A percentile compares a stretch with the other conserved stretches of the same genome.
These are phyloP conservation scores for Phytophthora agathidicida DNA, from an alignment of 352 stramenopile species.

Conservation along the genomic window DNA sequence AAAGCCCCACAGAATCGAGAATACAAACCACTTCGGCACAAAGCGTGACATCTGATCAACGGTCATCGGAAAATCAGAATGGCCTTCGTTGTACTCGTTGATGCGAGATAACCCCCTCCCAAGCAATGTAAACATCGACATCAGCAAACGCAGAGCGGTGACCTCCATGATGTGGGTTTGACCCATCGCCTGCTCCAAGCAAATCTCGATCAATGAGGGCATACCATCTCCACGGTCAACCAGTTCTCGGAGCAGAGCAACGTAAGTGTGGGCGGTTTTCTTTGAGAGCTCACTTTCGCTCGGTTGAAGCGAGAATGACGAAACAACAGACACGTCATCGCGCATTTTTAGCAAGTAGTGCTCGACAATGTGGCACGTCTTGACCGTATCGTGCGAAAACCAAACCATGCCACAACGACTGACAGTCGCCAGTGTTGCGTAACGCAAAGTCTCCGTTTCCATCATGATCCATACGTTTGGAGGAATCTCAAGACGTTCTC, in stretches of 20 bases:
- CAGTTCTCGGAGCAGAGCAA: conserved; percentile 61
- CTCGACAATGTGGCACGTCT: conserved; percentile 91
- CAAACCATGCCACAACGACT: conserved; percentile 99
- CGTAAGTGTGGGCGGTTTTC: conserved; percentile 72
- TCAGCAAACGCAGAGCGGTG: conserved; percentile 93
- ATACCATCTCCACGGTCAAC: conserved; percentile 58
- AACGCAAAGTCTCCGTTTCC: conserved; percentile 98
- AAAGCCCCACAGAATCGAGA: conserved; percentile 99
- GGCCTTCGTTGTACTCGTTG: conserved; percentile 99
- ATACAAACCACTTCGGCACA: conserved; percentile 97
- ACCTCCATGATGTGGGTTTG: conserved; percentile 97
- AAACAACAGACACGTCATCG: conserved; percentile 63
- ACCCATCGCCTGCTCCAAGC: conserved; percentile 92
- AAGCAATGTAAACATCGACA: conserved; percentile 97
- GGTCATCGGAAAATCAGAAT: conserved; percentile 98
- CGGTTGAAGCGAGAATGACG: conserved; percentile 71
- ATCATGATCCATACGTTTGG: conserved; percentile 99
- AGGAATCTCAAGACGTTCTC: conserved; percentile 98
- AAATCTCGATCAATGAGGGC: conserved; percentile 90
- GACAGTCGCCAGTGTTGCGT: conserved; percentile 99
- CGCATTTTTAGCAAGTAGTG: conserved; percentile 82
- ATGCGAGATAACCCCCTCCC: conserved; percentile 93
- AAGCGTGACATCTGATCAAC: conserved; percentile 97
- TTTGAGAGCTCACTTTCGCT: conserved; percentile 69
- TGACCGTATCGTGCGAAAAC: conserved; percentile 97